These are phyloP conservation scores for Leucoagaricus sp. DNA, from an alignment of 1,284 basidiomycete species.

Conservation along the genomic window DNA sequence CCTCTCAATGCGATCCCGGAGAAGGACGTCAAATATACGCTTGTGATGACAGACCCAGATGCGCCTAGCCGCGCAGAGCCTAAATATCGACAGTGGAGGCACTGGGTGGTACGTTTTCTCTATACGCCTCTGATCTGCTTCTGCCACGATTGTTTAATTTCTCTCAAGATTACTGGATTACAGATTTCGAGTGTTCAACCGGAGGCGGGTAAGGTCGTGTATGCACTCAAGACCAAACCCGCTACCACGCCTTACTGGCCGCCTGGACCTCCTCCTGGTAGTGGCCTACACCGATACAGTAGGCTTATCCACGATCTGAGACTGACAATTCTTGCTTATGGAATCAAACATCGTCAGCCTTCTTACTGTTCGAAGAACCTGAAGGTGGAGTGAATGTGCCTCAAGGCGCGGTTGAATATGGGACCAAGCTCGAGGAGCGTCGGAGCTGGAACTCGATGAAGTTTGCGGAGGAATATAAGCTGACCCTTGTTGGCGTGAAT, in stretches of 20 bases:
- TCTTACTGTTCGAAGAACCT: conserved; percentile 66
- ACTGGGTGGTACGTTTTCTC: conserved; percentile 57
- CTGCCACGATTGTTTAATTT: not conserved
- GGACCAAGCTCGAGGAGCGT: conserved; percentile 46
- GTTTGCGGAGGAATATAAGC: conserved; percentile 53
- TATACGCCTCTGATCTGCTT: not conserved
- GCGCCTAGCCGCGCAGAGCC: conserved; percentile 59
- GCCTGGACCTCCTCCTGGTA: conserved; percentile 56
- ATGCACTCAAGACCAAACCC: conserved; percentile 45
- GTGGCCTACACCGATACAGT: conserved; percentile 64
- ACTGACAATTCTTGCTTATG: not conserved
- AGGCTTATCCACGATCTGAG: conserved; percentile 15
- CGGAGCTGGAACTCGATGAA: conserved; percentile 53
- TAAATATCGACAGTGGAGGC: conserved; percentile 58
- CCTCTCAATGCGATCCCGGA: conserved; percentile 37
- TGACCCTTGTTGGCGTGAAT: conserved; percentile 62
- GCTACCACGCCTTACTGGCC: conserved; percentile 59
- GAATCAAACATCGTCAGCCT: conserved; percentile 34
- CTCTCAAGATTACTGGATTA: conserved; percentile 53
- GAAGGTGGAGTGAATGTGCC: conserved; percentile 42
- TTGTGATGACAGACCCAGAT: conserved; percentile 71
- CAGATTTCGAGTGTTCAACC: conserved; percentile 42
- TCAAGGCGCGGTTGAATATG: conserved; percentile 46
- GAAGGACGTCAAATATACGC: conserved; percentile 50
- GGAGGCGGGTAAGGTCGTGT: conserved; percentile 33